Percentiles rank a stretch among this genome's conserved stretches.
Evolutionary conservation across 1,139 yeast genomes (phyloP).

Genomic region (Diutina mesorugosa): DNA sequence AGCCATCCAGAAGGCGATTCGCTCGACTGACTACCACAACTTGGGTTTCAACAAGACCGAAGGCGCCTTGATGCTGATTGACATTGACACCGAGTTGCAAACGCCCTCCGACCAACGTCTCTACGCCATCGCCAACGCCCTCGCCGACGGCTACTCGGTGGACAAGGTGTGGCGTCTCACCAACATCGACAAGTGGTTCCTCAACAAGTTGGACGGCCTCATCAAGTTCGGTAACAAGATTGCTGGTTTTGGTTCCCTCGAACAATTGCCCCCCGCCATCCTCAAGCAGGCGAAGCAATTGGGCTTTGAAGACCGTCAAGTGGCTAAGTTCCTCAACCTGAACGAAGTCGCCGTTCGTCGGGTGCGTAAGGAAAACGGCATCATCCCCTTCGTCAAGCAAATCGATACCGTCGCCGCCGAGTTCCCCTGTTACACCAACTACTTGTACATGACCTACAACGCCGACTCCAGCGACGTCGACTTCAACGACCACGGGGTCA

Average conservation of each 20-base stretch:
- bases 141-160: constrained; percentile 74
- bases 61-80: constrained; percentile 76
- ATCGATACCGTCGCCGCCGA: constrained; percentile 99
- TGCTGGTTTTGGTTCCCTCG: constrained; percentile 44
- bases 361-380: constrained; percentile 77
- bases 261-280: constrained; percentile 43
- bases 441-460: constrained; percentile 88
- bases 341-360: constrained; percentile 91
- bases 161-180: constrained; percentile 89
- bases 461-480: constrained; percentile 81
- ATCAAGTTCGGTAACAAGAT: constrained; percentile 58
- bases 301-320: constrained; percentile 95
- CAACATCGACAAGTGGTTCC: constrained; percentile 94
- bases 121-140: constrained; percentile 92
- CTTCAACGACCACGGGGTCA: constrained; percentile 77
- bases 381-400: constrained; percentile 89
- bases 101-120: constrained; percentile 95
- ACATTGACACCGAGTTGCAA: constrained; percentile 80
- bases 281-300: constrained; percentile 88
- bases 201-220: constrained; percentile 68
- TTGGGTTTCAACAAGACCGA: constrained; percentile 78
- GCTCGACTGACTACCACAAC: constrained; percentile 92
- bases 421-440: constrained; percentile 94
- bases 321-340: constrained; percentile 80
- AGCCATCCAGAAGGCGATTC: constrained; percentile 94